phyloP scores from a whole-genome alignment of 257 asterid species.

The Lycium ferocissimum region DNA sequence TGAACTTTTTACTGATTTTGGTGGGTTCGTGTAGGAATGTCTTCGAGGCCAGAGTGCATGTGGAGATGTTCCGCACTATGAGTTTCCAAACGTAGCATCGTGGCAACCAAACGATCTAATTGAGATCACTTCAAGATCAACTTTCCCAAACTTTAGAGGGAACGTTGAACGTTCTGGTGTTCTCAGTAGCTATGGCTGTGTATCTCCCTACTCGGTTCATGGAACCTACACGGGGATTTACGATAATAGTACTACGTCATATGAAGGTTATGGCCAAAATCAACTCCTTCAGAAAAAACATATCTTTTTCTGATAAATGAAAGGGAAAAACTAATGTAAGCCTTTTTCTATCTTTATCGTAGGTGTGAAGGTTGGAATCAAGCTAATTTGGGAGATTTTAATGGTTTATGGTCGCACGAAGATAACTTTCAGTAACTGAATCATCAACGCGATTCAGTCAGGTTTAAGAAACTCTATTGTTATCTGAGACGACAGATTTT shows the following conservation, averaged over 20 bases:
- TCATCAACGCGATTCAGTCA: background rate
- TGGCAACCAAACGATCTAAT: slow-evolving; percentile 35
- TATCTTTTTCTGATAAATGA: slow-evolving; percentile 31
- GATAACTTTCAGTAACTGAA: background rate
- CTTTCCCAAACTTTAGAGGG: slow-evolving; percentile 48
- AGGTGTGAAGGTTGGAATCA: background rate
- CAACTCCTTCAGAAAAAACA: slow-evolving; percentile 34
- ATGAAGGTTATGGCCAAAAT: slow-evolving; percentile 36
- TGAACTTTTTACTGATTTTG: background rate
- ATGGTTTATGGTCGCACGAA: background rate
- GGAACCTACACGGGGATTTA: slow-evolving; percentile 45
- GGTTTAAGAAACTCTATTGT: background rate
- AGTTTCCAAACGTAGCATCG: slow-evolving; percentile 32
- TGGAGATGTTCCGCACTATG: slow-evolving; percentile 30
- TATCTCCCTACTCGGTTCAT: slow-evolving; percentile 47
- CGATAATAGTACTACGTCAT: slow-evolving; percentile 39
- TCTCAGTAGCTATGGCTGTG: slow-evolving; percentile 33
- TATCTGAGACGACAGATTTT: slow-evolving; percentile 43
- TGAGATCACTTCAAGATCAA: slow-evolving; percentile 47
- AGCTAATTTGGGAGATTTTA: background rate
- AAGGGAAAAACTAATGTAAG: slow-evolving; percentile 1
- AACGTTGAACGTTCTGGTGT: slow-evolving; percentile 42
- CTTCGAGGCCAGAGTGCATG: slow-evolving; percentile 31
- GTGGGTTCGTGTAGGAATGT: slow-evolving; percentile 39
- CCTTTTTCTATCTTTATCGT: background rate